Evolutionary conservation across 1,284 basidiomycete genomes (phyloP), one percentile per base, ranked within the genome.

Genomic region (Fomitopsis pinicola): DNA sequence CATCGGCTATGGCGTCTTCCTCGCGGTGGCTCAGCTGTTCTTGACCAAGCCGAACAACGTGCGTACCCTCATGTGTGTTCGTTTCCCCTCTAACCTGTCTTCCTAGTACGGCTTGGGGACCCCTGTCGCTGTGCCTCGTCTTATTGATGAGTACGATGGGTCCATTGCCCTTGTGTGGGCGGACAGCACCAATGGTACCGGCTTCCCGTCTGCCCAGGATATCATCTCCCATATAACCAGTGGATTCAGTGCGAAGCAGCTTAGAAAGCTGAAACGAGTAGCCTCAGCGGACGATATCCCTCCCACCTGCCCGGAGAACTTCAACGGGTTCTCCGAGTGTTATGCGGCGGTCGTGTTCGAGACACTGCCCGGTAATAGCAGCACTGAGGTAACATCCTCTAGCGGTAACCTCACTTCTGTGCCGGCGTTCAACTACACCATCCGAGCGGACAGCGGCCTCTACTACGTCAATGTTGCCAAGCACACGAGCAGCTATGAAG

Each of bases 271-370:
- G 40, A 77, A 77, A 62, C 73, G 84, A 64, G 76, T 86, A 8
- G 71, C 72, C n/a, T 76, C 75, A 9, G 76, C 78, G 0, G 69
- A 72, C 5, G 81, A 83, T 30, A 84, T 92, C 17, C 78, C 82
- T 0, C 65, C 76, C 0, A 72, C 77, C 17, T 94, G 91, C 69
- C 89, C 86, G 3, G 84, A 89, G 67, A 92, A 91, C 73, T 92
- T 90, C 74, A 87, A 87, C 57, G 69, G 80, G 5, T 80, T 84
- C 57, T 91, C 88, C 1, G 78, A 85, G 57, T 94, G 91, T 70
- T 94, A 83, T 64, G 89, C 85, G 2, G 89, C 81, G 8, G 71
- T 93, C n/a, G 74, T 82, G 0, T 92, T 94, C 73, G 78, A 83
- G 61, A 77, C 78, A 30, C 76, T 91, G 17, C 85, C 89, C 4